phyloP scores from a whole-genome alignment of 129 eudicot genomes.

The Centrapalus pauciflorus region DNA sequence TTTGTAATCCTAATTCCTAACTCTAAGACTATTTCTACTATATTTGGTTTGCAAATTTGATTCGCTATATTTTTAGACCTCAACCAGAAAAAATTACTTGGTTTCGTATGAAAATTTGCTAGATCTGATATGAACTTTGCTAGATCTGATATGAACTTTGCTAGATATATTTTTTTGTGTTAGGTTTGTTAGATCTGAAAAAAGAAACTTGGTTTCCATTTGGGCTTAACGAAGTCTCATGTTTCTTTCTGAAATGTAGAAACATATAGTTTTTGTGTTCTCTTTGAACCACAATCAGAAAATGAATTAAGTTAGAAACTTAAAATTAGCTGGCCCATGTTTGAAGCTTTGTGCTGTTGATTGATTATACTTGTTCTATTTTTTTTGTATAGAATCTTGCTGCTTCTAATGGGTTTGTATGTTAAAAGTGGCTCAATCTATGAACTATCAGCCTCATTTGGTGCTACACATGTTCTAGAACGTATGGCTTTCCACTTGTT shows the following conservation, averaged over 20 bases:
- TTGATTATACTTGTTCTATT: not conserved
- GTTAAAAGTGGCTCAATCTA: slow-evolving; percentile 83
- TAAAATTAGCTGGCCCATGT: not conserved
- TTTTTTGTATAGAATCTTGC: slow-evolving; percentile 55
- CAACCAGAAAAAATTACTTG: too few relatives aligned
- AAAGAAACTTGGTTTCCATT: too few relatives aligned
- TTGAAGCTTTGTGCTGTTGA: not conserved
- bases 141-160: too few relatives aligned
- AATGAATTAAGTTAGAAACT: not conserved
- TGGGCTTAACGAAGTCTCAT: not conserved
- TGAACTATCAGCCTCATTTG: slow-evolving; percentile 58
- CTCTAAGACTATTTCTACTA: too few relatives aligned
- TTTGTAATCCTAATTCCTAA: too few relatives aligned
- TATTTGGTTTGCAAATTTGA: too few relatives aligned
- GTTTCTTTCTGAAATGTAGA: not conserved
- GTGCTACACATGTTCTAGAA: slow-evolving; percentile 80
- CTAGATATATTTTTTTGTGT: too few relatives aligned
- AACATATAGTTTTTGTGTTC: not conserved
- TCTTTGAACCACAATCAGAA: not conserved
- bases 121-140: too few relatives aligned
- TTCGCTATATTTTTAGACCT: too few relatives aligned
- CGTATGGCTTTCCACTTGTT: slow-evolving; percentile 98
- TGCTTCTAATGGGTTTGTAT: slow-evolving; percentile 79
- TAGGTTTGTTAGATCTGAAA: too few relatives aligned
- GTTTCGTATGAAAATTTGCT: too few relatives aligned